Conservation (phyloP, 2,329 filamentous ascomycete genomes). For the Hansfordia pulvinata region DNA sequence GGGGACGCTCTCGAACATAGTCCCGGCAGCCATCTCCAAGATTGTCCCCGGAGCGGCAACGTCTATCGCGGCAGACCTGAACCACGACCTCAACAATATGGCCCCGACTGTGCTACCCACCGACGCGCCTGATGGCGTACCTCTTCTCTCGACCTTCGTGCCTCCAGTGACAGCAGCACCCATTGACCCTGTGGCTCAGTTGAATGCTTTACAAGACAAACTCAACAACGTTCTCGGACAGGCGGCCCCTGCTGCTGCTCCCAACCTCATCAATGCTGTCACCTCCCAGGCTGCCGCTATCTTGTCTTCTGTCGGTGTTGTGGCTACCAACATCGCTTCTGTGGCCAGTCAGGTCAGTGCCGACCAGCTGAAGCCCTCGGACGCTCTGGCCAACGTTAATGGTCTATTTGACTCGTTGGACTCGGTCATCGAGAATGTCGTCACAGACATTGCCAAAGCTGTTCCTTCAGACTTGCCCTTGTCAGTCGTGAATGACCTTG, state of each 20-base stretch:
- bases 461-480: constrained; percentile 6
- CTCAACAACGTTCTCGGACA: constrained; percentile 7
- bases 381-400: constrained; percentile 8
- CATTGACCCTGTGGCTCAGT: constrained; percentile 5
- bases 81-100: constrained; percentile 2
- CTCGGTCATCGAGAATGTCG: constrained; percentile 7
- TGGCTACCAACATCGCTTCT: constrained; percentile 11
- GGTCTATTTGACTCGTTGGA: constrained; percentile 9
- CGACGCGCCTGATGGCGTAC: constrained; percentile 5
- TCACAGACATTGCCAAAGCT: constrained; percentile 6
- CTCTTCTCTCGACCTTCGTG: constrained; percentile 6
- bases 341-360: constrained; percentile 7
- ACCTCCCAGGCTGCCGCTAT: constrained; percentile 8
- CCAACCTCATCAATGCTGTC: constrained; percentile 7
- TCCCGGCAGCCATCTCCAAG: constrained; percentile 6
- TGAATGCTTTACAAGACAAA: constrained; percentile 5
- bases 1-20: constrained; percentile 5
- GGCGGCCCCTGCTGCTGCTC: constrained; percentile 5
- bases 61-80: constrained; percentile 7
- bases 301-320: constrained; percentile 7
- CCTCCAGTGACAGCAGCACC: constrained; percentile 5
- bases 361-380: constrained; percentile 6
- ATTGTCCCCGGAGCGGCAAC: constrained; percentile 6
- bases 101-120: background rate
- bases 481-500: constrained; percentile 6